Conservation (phyloP, 495 filamentous ascomycete species). For the Glonium stellatum region DNA sequence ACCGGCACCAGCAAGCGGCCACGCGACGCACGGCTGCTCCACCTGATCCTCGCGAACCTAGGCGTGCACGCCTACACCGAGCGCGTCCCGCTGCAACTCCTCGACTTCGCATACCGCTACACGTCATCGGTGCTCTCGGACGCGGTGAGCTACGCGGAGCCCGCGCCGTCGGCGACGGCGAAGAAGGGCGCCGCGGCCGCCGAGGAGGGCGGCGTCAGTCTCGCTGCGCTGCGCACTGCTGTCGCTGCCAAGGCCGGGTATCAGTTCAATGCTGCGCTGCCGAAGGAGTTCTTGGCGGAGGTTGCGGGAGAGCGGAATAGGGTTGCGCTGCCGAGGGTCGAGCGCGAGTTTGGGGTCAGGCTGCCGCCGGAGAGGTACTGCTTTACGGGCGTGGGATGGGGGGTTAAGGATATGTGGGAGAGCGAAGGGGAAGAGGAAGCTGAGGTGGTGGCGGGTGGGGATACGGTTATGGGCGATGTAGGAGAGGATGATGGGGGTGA, state of each 20-base stretch:
- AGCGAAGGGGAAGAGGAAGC: constrained; percentile 46
- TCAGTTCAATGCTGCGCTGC: constrained; percentile 58
- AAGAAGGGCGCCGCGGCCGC: constrained; percentile 25
- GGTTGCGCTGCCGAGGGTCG: constrained; percentile 67
- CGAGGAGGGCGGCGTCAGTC: constrained; percentile 41
- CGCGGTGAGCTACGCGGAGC: constrained; percentile 54
- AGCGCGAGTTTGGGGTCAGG: constrained; percentile 68
- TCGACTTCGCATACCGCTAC: constrained; percentile 94
- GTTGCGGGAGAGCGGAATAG: constrained; percentile 76
- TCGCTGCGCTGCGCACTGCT: constrained; percentile 55
- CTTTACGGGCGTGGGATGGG: constrained; percentile 77
- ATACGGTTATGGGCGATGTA: constrained; percentile 16
- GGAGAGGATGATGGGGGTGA: constrained; percentile 28
- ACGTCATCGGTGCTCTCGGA: constrained; percentile 59
- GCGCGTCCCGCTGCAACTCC: constrained; percentile 85
- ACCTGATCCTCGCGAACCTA: constrained; percentile 79
- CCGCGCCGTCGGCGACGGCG: constrained; percentile 10
- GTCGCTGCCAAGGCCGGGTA: constrained; percentile 58
- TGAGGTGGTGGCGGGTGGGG: constrained; percentile 39
- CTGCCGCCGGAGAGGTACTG: constrained; percentile 90
- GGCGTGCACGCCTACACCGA: constrained; percentile 88
- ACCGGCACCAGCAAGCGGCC: constrained; percentile 60
- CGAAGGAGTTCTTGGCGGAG: constrained; percentile 83
- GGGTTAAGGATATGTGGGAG: constrained; percentile 69
- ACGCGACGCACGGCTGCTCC: constrained; percentile 83